Evolutionary conservation across 495 filamentous ascomycete species (phyloP), one percentile per base, ranked within the genome.

Genomic region (Hypomontagnella monticulosa): DNA sequence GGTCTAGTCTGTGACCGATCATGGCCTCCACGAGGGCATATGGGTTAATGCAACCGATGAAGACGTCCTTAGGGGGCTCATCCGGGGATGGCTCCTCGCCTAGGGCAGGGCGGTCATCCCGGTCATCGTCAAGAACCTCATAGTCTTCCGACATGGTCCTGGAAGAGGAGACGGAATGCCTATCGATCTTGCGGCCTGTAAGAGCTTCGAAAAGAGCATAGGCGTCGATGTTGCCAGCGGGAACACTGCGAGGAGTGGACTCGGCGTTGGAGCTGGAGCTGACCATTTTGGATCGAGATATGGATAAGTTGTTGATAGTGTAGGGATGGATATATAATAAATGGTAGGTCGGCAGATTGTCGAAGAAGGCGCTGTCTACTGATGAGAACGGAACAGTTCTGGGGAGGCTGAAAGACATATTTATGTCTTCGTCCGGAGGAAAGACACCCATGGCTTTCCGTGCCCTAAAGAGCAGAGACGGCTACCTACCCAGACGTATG

Each of bases 21-120:
- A 78, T 68, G 15, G 73, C 74, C 63, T 79, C 76, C 20, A 73
- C 71, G 12, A 78, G 64, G 32, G 75, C 74, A 48, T 76, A 77
- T 3, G 76, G 76, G 67, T 79, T 79, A 59, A 79, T 76, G 63
- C 65, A 68, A 8, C 75, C 76, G 36, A 77, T 56, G 47, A 63
- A 57, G 20, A 78, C 59, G 40, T 73, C 64, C 63, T 76, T 69
- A 33, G 76, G 76, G 11, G 68, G 71, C 11, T 61, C 66, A 42
- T 79, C 76, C n/a, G 76, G 74, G 16, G 70, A 53, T 6, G 66
- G 69, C 12, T 66, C 71, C 16, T 71, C 55, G 33, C 63, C 57
- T 0, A 69, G 57, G 4, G 33, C 19, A n/a, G 58, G 57, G 33
- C 41, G 41, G 36, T 50, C 62, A 11, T 58, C 55, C n/a, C 23